Conservation (phyloP, 352 stramenopile genomes). For the Peronosclerospora sorghi region DNA sequence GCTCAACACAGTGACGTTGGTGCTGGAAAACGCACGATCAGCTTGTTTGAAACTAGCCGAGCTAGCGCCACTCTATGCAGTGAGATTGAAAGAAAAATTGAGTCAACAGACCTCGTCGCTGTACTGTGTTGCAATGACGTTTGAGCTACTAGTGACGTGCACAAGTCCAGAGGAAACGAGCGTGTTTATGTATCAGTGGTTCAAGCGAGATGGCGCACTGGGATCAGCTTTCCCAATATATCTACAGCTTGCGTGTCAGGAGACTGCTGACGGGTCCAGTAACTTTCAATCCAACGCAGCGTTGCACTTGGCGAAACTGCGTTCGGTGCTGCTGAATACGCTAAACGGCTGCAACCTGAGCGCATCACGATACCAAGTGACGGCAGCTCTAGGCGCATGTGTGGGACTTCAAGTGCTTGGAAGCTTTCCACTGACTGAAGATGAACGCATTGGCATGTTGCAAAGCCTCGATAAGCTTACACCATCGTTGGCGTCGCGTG, state of each 20-base stretch:
- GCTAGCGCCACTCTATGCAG: slow-evolving; percentile 29
- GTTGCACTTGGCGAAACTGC: slow-evolving; percentile 10
- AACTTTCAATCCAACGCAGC: slow-evolving; percentile 16
- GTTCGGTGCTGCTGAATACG: slow-evolving; percentile 13
- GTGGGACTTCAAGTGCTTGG: slow-evolving; percentile 36
- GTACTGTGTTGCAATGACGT: slow-evolving; percentile 14
- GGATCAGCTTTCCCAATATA: slow-evolving; percentile 16
- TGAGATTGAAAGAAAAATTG: slow-evolving; percentile 21
- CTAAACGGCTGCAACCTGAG: slow-evolving; percentile 5
- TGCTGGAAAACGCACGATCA: slow-evolving; percentile 11
- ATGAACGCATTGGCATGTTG: slow-evolving; percentile 35
- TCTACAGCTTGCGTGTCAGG: slow-evolving; percentile 12
- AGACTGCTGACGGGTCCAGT: not conserved
- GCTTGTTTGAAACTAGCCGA: slow-evolving; percentile 23
- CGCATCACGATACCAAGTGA: slow-evolving; percentile 19
- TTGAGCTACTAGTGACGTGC: slow-evolving; percentile 10
- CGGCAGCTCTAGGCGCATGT: slow-evolving; percentile 28
- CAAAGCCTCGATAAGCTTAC: slow-evolving; percentile 31
- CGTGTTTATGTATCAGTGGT: slow-evolving; percentile 39
- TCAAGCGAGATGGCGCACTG: slow-evolving; percentile 13
- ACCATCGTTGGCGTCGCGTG: slow-evolving; percentile 13
- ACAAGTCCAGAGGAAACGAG: slow-evolving; percentile 15
- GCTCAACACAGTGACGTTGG: not conserved
- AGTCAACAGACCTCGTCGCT: slow-evolving; percentile 18
- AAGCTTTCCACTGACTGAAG: slow-evolving; percentile 34